Base-by-base conservation (phyloP, 805 yeast species). In the Peterozyma xylosa region DNA sequence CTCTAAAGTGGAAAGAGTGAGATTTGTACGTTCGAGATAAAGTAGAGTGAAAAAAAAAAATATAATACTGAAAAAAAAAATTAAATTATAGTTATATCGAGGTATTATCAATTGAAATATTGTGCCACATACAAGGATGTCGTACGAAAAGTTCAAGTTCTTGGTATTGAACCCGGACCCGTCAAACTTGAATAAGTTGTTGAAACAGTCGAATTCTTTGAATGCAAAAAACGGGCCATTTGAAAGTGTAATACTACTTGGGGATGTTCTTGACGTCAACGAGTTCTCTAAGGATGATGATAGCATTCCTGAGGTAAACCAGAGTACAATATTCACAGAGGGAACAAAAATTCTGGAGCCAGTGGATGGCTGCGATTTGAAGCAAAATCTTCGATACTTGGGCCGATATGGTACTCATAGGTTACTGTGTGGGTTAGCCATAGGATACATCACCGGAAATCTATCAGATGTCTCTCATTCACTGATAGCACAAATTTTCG, bases 221-320 rank as follows among this genome's bases (percentile, higher is more conserved):
- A 65, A 80, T 51, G 46, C 55, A 17, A 81, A 77, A 51, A 79
- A 78, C 37, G 89, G 89, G 0, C 88, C 88, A 0, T 83, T 83
- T 53, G 81, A 73, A 38, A 64, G 73, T 2, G 71, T 74, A 0
- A 35, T 82, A 1, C 53, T 81, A 5, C 51, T 82, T 6, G 86
- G 86, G 0, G 75, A 75, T 49, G 56, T 67, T 1, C 36, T 45
- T 9, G 11, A 37, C 6, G 9, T 27, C 7, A 29, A 14, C n/a
- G 14, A 37, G 9, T 45, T 59, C 0, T 29, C 41, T 0, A 48
- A 53, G 6, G 49, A 44, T 21, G 27, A 21, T 21, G 27, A 21
- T 21, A 5, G 27, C 27, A 40, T 43, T 2, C 38, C 38, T 6
- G 30, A 16, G 3, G 27, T 50, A 3, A 42, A 35, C 5, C 35